These are phyloP conservation scores for Gynostemma pentaphyllum DNA, from an alignment of 306 rosid genomes.

Conservation along the genomic window DNA sequence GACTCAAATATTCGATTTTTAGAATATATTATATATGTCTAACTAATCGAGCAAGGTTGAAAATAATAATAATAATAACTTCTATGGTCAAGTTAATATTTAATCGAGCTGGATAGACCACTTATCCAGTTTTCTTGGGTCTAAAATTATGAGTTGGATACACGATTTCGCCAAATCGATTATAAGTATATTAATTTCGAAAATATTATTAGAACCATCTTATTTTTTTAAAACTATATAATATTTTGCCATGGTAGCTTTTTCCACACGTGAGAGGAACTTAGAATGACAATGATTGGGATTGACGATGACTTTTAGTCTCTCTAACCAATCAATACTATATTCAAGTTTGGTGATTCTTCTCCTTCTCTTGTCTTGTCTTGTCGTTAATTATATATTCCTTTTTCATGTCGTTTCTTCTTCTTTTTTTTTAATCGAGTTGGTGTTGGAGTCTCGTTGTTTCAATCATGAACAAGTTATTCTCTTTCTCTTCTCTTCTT, in stretches of 20 bases:
- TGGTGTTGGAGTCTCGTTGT: slow-evolving; percentile 68
- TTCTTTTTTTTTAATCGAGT: slow-evolving; percentile 33
- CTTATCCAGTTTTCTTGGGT: too few relatives aligned
- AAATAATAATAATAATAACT: too few relatives aligned
- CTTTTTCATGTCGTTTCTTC: slow-evolving; percentile 12
- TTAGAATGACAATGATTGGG: slow-evolving; percentile 38
- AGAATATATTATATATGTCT: too few relatives aligned
- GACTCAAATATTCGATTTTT: too few relatives aligned
- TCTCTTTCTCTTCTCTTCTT: slow-evolving; percentile 29
- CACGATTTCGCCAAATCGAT: too few relatives aligned
- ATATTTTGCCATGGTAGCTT: slow-evolving; percentile 19
- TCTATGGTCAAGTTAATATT: too few relatives aligned
- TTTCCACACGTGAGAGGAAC: slow-evolving; percentile 46
- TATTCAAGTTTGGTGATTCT: slow-evolving; percentile 39
- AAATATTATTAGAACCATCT: too few relatives aligned
- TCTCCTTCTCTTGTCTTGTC: too few relatives aligned
- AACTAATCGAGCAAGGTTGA: too few relatives aligned
- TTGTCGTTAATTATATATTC: slow-evolving; percentile 14
- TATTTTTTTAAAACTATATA: neutral
- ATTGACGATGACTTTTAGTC: slow-evolving; percentile 27
- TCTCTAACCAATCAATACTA: slow-evolving; percentile 9
- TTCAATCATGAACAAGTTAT: slow-evolving; percentile 72
- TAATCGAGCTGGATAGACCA: too few relatives aligned
- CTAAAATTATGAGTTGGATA: too few relatives aligned
- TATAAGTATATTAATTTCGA: too few relatives aligned